phyloP scores from a whole-genome alignment of 169 alveolate genomes.

The Babesia divergens region DNA sequence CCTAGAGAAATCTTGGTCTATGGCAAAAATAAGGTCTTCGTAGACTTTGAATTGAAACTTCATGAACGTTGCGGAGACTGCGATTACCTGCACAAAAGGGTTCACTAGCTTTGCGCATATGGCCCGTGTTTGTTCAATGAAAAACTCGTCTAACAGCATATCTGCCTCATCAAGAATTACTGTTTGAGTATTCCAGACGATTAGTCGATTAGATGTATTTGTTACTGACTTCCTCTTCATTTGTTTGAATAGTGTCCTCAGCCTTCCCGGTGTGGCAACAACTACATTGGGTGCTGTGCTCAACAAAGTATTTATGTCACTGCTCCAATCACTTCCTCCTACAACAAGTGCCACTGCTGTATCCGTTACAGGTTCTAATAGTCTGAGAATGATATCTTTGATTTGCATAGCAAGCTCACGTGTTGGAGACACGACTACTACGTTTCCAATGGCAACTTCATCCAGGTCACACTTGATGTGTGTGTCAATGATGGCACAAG shows the following conservation, averaged over 20 bases:
- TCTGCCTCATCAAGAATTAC: constrained; percentile 61
- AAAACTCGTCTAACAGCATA: constrained; percentile 61
- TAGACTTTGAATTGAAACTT: constrained; percentile 49
- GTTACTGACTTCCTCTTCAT: constrained; percentile 4
- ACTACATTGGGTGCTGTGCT: constrained; percentile 43
- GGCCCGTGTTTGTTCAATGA: constrained; percentile 33
- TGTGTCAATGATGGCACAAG: too few species aligned
- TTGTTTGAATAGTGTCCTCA: constrained; percentile 51
- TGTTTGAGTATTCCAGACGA: constrained; percentile 1
- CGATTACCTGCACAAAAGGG: constrained; percentile 58
- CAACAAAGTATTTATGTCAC: constrained; percentile 32
- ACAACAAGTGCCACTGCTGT: constrained; percentile 9
- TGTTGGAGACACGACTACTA: constrained; percentile 71
- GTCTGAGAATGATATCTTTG: constrained; percentile 12
- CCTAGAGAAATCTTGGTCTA: background rate
- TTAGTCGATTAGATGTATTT: background rate
- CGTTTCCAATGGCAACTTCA: constrained; percentile 48
- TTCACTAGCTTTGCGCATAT: constrained; percentile 43
- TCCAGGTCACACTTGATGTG: background rate
- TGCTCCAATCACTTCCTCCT: constrained; percentile 43
- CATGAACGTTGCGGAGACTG: constrained; percentile 61
- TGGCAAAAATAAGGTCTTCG: constrained; percentile 34
- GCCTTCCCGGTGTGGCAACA: constrained; percentile 76
- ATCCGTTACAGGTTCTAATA: constrained; percentile 13
- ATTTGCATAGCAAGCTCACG: constrained; percentile 77